Evolutionary conservation across 768 basidiomycete species (phyloP).

Genomic region (Kwoniella europaea): DNA sequence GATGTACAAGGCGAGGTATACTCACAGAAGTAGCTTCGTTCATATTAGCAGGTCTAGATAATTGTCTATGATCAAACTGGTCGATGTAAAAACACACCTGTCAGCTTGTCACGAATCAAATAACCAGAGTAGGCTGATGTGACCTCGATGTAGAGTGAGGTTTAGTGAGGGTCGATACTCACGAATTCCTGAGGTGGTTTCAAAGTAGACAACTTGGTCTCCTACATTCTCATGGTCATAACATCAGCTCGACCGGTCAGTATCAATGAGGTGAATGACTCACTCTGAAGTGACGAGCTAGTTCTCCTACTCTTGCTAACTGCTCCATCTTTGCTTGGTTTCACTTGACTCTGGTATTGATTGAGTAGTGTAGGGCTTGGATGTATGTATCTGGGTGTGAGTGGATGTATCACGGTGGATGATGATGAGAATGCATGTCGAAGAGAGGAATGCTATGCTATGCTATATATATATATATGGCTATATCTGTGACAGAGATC

Average conservation of each 20-base stretch:
- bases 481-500: background rate
- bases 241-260: background rate
- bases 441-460: background rate
- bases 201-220: slow-evolving; percentile 55
- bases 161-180: slow-evolving; percentile 21
- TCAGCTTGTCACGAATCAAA: too few species aligned
- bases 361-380: background rate
- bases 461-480: background rate
- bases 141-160: background rate
- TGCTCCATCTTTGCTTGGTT: slow-evolving; percentile 51
- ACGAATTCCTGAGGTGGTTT: slow-evolving; percentile 57
- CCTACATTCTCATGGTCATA: slow-evolving; percentile 29
- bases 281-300: slow-evolving; percentile 56
- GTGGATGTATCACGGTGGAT: background rate
- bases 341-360: background rate
- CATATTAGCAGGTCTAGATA: slow-evolving; percentile 57
- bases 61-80: slow-evolving; percentile 57
- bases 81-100: background rate
- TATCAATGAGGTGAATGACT: slow-evolving; percentile 20
- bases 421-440: background rate
- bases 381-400: too few species aligned
- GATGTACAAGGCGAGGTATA: background rate
- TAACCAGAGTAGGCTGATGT: slow-evolving; percentile 3
- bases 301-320: slow-evolving; percentile 49
- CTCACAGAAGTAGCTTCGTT: slow-evolving; percentile 57